Evolutionary conservation across 2,329 filamentous ascomycete species (phyloP).

Genomic region (Exophiala alcalophila): DNA sequence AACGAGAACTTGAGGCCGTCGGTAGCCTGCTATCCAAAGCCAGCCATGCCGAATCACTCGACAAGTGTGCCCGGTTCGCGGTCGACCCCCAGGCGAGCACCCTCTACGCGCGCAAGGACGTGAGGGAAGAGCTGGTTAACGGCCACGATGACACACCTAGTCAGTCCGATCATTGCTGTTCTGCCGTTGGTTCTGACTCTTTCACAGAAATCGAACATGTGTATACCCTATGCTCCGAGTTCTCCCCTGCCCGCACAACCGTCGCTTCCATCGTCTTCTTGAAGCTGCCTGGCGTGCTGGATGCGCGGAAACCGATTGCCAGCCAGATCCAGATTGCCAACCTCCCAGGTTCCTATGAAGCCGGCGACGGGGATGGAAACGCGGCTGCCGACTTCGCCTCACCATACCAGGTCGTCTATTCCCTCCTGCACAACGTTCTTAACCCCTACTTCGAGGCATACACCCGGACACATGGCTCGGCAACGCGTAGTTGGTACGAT

Average conservation of each 20-base stretch:
- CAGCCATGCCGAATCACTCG: slow-evolving; percentile 73
- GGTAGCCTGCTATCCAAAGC: slow-evolving; percentile 78
- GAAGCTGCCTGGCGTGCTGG: slow-evolving; percentile 85
- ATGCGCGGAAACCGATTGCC: slow-evolving; percentile 75
- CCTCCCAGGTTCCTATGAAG: slow-evolving; percentile 67
- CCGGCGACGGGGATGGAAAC: slow-evolving; percentile 17
- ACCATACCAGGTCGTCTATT: slow-evolving; percentile 88
- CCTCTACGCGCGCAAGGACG: slow-evolving; percentile 87
- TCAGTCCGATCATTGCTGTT: slow-evolving; percentile 15
- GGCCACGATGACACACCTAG: slow-evolving; percentile 34
- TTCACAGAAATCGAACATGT: slow-evolving; percentile 51
- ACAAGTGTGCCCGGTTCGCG: slow-evolving; percentile 85
- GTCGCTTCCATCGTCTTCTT: slow-evolving; percentile 82
- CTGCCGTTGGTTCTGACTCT: slow-evolving; percentile 21
- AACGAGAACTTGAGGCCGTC: slow-evolving; percentile 72
- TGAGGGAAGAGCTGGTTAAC: slow-evolving; percentile 27
- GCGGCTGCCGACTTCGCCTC: slow-evolving; percentile 72
- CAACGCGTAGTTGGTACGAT: slow-evolving; percentile 70
- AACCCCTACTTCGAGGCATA: slow-evolving; percentile 97
- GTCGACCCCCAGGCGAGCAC: slow-evolving; percentile 78
- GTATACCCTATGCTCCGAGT: slow-evolving; percentile 78
- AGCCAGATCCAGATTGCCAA: slow-evolving; percentile 92
- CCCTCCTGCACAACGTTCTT: slow-evolving; percentile 83
- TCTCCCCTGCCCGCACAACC: slow-evolving; percentile 75
- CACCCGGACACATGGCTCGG: slow-evolving; percentile 73